These are phyloP conservation scores for Talaromyces proteolyticus DNA, from an alignment of 495 filamentous ascomycete species.

Conservation along the genomic window DNA sequence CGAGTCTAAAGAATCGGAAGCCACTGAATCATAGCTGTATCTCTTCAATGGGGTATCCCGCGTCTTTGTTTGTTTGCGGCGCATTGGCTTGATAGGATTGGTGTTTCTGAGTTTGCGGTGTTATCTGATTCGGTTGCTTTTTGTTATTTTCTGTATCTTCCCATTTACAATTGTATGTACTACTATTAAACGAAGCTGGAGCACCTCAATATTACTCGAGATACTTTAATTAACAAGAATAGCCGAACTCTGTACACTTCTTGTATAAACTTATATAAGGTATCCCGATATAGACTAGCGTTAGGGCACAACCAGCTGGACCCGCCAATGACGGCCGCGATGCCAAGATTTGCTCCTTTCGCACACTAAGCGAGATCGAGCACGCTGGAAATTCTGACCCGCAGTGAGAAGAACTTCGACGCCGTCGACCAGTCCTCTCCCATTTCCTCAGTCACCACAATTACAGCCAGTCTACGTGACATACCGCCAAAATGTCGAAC, in stretches of 20 bases:
- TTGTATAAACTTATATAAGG: neutral
- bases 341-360: slow-evolving; percentile 39
- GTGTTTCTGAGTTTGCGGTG: slow-evolving; percentile 31
- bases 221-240: too few species aligned
- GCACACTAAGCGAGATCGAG: slow-evolving; percentile 38
- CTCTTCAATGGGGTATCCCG: slow-evolving; percentile 14
- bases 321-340: slow-evolving; percentile 15
- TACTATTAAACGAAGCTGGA: neutral
- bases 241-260: too few species aligned
- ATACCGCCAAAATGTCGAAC: slow-evolving; percentile 51
- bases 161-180: slow-evolving; percentile 9
- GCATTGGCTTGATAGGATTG: slow-evolving; percentile 36
- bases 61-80: slow-evolving; percentile 23
- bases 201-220: neutral
- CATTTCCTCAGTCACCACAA: slow-evolving; percentile 31
- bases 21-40: slow-evolving; percentile 24
- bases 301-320: slow-evolving; percentile 25
- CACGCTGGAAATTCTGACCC: slow-evolving; percentile 27
- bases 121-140: slow-evolving; percentile 8
- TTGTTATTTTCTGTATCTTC: slow-evolving; percentile 6
- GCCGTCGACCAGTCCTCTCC: slow-evolving; percentile 29
- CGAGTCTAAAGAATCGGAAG: slow-evolving; percentile 15
- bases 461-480: slow-evolving; percentile 36
- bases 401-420: slow-evolving; percentile 21
- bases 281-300: slow-evolving; percentile 22